Evolutionary conservation across 768 basidiomycete species (phyloP).

Genomic region (Suillus bovinus): DNA sequence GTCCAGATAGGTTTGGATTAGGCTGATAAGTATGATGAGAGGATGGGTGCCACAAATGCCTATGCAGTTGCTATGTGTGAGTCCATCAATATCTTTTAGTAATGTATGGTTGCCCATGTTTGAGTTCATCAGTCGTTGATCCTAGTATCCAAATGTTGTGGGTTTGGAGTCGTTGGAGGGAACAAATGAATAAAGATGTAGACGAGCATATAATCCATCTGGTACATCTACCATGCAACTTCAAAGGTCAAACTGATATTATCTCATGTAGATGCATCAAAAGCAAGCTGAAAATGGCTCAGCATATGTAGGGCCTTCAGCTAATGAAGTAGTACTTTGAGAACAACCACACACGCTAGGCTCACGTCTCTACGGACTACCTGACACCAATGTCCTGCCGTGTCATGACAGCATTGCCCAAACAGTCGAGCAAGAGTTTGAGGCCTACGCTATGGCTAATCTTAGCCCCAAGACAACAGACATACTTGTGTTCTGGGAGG

Average conservation of each 20-base stretch:
- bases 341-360: background rate
- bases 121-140: slow-evolving; percentile 1
- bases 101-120: slow-evolving; percentile 1
- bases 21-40: background rate
- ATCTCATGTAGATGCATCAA: no score
- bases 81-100: background rate
- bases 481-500: background rate
- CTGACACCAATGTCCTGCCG: background rate
- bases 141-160: background rate
- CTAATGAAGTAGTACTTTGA: background rate
- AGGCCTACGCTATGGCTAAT: background rate
- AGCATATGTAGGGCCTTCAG: background rate
- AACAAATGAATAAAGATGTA: no score
- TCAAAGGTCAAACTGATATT: no score
- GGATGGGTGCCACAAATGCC: background rate
- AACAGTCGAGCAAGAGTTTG: background rate
- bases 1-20: background rate
- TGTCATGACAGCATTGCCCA: background rate
- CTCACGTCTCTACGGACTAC: background rate
- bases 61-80: slow-evolving; percentile 3
- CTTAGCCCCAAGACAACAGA: background rate
- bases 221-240: no score
- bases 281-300: background rate
- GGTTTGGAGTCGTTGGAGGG: no score
- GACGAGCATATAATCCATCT: no score